A percentile compares a stretch with the other conserved stretches of the same genome.
Evolutionary conservation across 306 rosid genomes (phyloP).

Genomic region (Vigna radiata): DNA sequence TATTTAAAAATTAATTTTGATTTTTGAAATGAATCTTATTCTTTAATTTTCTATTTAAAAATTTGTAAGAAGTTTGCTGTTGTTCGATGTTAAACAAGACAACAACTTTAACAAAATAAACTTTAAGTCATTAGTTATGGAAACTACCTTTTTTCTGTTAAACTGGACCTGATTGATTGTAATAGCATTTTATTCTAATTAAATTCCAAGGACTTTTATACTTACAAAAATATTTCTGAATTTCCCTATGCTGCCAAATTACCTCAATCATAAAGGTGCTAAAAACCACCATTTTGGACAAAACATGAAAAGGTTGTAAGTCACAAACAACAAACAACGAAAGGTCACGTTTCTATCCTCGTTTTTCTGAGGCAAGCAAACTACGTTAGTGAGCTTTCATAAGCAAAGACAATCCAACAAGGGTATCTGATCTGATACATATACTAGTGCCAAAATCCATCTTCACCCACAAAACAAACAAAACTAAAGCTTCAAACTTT

Average conservation of each 20-base stretch:
- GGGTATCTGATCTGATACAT: conserved; percentile 32
- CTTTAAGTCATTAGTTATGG: not conserved
- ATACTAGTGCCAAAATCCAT: conserved; percentile 31
- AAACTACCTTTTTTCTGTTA: not conserved
- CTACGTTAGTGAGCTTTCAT: conserved; percentile 47
- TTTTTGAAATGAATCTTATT: too few relatives aligned
- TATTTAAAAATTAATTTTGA: too few relatives aligned
- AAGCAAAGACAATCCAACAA: conserved; percentile 40
- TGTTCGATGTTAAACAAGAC: too few relatives aligned
- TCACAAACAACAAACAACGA: conserved; percentile 44
- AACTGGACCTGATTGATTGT: not conserved
- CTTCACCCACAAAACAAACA: conserved; percentile 34
- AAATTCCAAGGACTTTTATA: not conserved
- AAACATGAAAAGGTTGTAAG: conserved; percentile 37
- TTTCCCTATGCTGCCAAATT: conserved; percentile 12
- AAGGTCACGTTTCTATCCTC: conserved; percentile 57
- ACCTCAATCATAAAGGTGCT: conserved; percentile 30
- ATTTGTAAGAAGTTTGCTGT: too few relatives aligned
- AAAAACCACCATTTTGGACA: conserved; percentile 57
- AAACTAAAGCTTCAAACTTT: conserved; percentile 41
- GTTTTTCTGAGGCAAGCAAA: conserved; percentile 44
- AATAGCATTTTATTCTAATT: not conserved
- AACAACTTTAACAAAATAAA: too few relatives aligned
- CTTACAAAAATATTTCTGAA: not conserved
- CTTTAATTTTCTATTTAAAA: too few relatives aligned